phyloP scores from a whole-genome alignment of 352 stramenopile species.

The Phytophthora palmivora region DNA sequence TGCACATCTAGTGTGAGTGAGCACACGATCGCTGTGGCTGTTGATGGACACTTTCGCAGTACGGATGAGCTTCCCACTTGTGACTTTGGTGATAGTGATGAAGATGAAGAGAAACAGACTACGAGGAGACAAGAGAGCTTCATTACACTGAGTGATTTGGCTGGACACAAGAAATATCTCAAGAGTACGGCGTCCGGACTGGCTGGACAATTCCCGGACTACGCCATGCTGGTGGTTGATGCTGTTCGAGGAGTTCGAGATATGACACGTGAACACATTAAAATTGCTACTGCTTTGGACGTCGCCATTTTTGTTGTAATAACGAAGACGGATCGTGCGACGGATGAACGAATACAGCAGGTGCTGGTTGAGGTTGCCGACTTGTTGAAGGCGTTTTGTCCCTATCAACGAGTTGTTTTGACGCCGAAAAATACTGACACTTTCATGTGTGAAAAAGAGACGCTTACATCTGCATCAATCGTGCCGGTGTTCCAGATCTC shows the following conservation, averaged over 20 bases:
- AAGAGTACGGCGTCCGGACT: slow-evolving; percentile 89
- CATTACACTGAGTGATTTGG: slow-evolving; percentile 80
- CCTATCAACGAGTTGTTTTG: slow-evolving; percentile 27
- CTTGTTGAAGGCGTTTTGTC: slow-evolving; percentile 49
- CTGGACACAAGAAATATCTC: slow-evolving; percentile 89
- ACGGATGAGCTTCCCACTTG: slow-evolving; percentile 57
- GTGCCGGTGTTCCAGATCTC: slow-evolving; percentile 77
- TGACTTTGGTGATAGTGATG: slow-evolving; percentile 58
- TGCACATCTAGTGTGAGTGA: slow-evolving; percentile 90
- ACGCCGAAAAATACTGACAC: slow-evolving; percentile 11
- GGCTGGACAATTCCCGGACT: slow-evolving; percentile 86
- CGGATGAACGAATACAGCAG: slow-evolving; percentile 52
- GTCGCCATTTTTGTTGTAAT: slow-evolving; percentile 84
- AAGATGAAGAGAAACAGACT: slow-evolving; percentile 18
- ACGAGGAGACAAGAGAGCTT: slow-evolving; percentile 42
- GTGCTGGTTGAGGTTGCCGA: slow-evolving; percentile 53
- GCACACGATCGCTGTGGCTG: slow-evolving; percentile 79
- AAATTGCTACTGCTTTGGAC: slow-evolving; percentile 77
- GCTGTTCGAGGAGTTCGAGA: slow-evolving; percentile 63
- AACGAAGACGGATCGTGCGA: slow-evolving; percentile 73
- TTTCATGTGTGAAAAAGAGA: slow-evolving; percentile 19
- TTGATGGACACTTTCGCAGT: slow-evolving; percentile 63
- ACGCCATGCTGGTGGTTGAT: slow-evolving; percentile 88
- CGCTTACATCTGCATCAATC: slow-evolving; percentile 15
- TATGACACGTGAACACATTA: slow-evolving; percentile 84